Evolutionary conservation across 345 rosid genomes (phyloP).

Genomic region (Viola odorata): DNA sequence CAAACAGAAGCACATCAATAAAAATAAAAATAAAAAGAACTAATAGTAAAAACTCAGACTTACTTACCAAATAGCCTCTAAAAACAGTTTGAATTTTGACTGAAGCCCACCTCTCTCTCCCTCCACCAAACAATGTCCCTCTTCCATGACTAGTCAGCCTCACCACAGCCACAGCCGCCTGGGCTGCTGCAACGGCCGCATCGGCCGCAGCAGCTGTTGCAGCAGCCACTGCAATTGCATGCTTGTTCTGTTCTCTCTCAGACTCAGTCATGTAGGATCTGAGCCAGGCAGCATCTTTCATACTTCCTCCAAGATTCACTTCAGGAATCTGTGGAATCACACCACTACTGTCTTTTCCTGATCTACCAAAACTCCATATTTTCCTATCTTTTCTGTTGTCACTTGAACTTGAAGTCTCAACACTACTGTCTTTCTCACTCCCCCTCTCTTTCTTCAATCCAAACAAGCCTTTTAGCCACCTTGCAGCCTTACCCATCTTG

Average conservation of each 20-base stretch:
- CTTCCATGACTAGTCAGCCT: constrained; percentile 28
- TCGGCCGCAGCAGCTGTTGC: constrained; percentile 29
- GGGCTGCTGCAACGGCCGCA: constrained; percentile 31
- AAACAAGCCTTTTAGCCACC: constrained; percentile 70
- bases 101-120: constrained; percentile 19
- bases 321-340: constrained; percentile 4
- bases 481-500: constrained; percentile 58
- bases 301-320: constrained; percentile 11
- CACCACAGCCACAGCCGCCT: constrained; percentile 27
- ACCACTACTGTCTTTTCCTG: constrained; percentile 11
- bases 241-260: constrained; percentile 28
- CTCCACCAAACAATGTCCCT: constrained; percentile 19
- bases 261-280: constrained; percentile 19
- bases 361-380: constrained; percentile 46
- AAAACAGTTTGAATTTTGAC: constrained; percentile 24
- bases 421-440: constrained; percentile 14
- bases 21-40: background rate
- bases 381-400: constrained; percentile 37
- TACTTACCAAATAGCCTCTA: constrained; percentile 27
- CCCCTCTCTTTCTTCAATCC: constrained; percentile 50
- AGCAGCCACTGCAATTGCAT: constrained; percentile 31
- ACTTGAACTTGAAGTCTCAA: constrained; percentile 22
- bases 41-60: too few species aligned
- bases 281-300: constrained; percentile 21
- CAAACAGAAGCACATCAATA: background rate